A percentile compares a stretch with the other conserved stretches of the same genome.
Evolutionary conservation across 2,329 filamentous ascomycete species (phyloP).

Genomic region (Talaromyces sp.): DNA sequence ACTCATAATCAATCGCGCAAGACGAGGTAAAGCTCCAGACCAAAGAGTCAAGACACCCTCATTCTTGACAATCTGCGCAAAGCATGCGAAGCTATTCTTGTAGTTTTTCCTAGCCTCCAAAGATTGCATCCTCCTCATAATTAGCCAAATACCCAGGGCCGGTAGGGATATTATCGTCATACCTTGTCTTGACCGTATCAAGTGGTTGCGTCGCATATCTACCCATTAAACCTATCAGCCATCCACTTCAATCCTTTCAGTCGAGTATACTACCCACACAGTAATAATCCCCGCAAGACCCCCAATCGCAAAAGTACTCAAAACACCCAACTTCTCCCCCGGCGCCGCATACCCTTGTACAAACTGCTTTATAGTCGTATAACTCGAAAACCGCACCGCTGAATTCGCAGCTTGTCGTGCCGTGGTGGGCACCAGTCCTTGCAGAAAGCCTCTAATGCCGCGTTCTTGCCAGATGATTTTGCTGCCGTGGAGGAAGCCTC

Average conservation of each 20-base stretch:
- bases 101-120: conserved; percentile 78
- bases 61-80: conserved; percentile 75
- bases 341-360: conserved; percentile 90
- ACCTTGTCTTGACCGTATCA: conserved; percentile 89
- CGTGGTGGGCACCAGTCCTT: conserved; percentile 92
- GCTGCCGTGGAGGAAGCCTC: conserved; percentile 87
- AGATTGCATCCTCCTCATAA: conserved; percentile 74
- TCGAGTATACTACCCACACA: conserved; percentile 57
- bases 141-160: conserved; percentile 19
- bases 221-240: neutral
- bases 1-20: conserved; percentile 82
- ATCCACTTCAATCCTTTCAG: neutral
- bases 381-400: conserved; percentile 84
- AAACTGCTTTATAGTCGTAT: conserved; percentile 85
- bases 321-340: conserved; percentile 85
- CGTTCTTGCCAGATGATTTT: conserved; percentile 83
- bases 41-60: conserved; percentile 90
- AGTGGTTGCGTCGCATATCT: conserved; percentile 63
- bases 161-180: conserved; percentile 11
- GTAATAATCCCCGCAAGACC: conserved; percentile 87
- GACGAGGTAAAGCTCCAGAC: conserved; percentile 83
- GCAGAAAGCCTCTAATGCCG: conserved; percentile 89
- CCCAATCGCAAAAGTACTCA: conserved; percentile 87
- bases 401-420: conserved; percentile 93
- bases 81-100: conserved; percentile 84